Evolutionary conservation across 345 rosid genomes (phyloP).

Genomic region (Populus alba): DNA sequence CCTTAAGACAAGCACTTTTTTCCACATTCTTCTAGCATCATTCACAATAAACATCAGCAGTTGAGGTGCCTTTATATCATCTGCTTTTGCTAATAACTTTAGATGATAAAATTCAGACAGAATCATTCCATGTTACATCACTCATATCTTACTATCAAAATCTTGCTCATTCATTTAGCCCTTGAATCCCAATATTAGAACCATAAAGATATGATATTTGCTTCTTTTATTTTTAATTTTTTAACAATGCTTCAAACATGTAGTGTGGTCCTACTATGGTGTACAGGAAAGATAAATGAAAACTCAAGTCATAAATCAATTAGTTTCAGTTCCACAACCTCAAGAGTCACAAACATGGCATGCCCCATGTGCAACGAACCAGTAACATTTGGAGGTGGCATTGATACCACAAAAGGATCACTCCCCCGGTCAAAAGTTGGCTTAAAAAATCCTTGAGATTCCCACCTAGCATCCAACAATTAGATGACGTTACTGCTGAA

Average conservation of each 20-base stretch:
- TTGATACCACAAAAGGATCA: slow-evolving; percentile 84
- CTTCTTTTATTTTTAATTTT: not conserved
- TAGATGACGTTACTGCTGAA: not conserved
- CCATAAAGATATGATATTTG: not conserved
- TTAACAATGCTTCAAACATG: not conserved
- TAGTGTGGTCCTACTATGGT: not conserved
- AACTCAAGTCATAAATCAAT: slow-evolving; percentile 8
- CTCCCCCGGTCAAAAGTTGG: slow-evolving; percentile 62
- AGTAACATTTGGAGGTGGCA: slow-evolving; percentile 99
- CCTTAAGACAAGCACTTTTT: too few relatives aligned
- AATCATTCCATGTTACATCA: too few relatives aligned
- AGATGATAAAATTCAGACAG: too few relatives aligned
- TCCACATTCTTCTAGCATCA: too few relatives aligned
- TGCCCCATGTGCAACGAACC: slow-evolving; percentile 99
- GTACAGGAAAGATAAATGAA: slow-evolving; percentile 12
- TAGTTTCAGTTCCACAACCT: slow-evolving; percentile 47
- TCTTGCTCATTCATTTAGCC: too few relatives aligned
- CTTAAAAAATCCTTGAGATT: slow-evolving; percentile 88
- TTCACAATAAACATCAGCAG: too few relatives aligned
- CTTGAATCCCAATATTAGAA: too few relatives aligned
- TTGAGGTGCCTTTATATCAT: too few relatives aligned
- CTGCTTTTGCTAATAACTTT: too few relatives aligned
- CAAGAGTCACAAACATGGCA: slow-evolving; percentile 97
- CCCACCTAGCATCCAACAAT: slow-evolving; percentile 67
- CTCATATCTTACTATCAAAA: too few relatives aligned